phyloP scores from a whole-genome alignment of 1,139 yeast genomes.

The Hemisphaericaspora subhashii region DNA sequence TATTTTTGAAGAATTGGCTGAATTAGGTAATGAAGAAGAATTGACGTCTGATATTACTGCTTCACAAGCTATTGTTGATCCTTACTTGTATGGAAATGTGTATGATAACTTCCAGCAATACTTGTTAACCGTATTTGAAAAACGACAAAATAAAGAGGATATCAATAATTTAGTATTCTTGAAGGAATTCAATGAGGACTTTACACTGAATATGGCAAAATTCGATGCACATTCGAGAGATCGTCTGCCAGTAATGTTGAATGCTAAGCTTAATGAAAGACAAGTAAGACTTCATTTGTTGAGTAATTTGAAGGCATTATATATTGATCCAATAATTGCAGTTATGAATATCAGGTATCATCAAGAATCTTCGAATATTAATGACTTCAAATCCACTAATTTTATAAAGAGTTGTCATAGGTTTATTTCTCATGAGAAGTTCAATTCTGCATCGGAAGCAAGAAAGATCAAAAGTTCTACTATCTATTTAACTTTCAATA shows the following conservation, averaged over 20 bases:
- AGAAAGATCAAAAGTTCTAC: conserved; percentile 13
- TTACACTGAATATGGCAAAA: conserved; percentile 27
- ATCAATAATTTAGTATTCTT: conserved; percentile 34
- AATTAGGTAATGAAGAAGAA: conserved; percentile 14
- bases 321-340: conserved; percentile 43
- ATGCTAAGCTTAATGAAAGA: conserved; percentile 24
- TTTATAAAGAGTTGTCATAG: conserved; percentile 23
- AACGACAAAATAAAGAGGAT: conserved; percentile 22
- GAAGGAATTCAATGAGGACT: conserved; percentile 36
- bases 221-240: conserved; percentile 11
- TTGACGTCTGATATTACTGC: conserved; percentile 3
- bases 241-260: conserved; percentile 5
- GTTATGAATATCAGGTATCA: conserved; percentile 31
- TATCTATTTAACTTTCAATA: conserved; percentile 13
- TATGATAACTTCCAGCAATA: conserved; percentile 38
- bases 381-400: conserved; percentile 25
- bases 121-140: conserved; percentile 27
- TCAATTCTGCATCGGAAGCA: not conserved
- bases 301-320: conserved; percentile 37
- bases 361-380: conserved; percentile 34
- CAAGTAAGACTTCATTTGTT: conserved; percentile 39
- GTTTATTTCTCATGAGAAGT: conserved; percentile 8
- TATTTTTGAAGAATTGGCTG: conserved; percentile 13
- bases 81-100: conserved; percentile 27
- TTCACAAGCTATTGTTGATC: conserved; percentile 9